phyloP scores from a whole-genome alignment of 805 yeast species.

The Millerago galiae region DNA sequence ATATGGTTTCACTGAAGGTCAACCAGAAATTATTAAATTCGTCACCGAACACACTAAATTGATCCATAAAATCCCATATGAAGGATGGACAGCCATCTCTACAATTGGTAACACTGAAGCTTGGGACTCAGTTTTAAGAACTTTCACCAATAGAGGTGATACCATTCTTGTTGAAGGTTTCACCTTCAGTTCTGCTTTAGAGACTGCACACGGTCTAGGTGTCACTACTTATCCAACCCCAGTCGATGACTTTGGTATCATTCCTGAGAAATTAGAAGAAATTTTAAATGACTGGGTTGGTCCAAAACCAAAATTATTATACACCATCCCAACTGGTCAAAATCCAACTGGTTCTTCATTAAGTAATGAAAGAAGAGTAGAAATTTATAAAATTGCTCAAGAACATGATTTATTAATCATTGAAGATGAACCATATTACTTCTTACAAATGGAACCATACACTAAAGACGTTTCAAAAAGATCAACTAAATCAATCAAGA shows the following conservation, averaged over 20 bases:
- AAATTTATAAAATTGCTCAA: conserved; percentile 70
- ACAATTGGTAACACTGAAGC: conserved; percentile 87
- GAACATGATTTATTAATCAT: conserved; percentile 81
- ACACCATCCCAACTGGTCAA: conserved; percentile 94
- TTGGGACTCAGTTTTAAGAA: conserved; percentile 78
- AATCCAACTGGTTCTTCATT: conserved; percentile 95
- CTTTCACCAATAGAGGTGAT: conserved; percentile 75
- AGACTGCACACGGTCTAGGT: conserved; percentile 72
- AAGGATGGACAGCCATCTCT: conserved; percentile 67
- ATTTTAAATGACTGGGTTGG: conserved; percentile 65
- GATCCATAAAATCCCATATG: conserved; percentile 40
- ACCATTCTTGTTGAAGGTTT: conserved; percentile 76
- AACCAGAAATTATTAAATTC: conserved; percentile 59
- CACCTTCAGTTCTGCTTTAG: conserved; percentile 79
- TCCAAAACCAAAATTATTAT: conserved; percentile 76
- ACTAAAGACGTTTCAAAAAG: conserved; percentile 35
- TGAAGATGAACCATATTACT: conserved; percentile 98
- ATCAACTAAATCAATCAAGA: conserved; percentile 10
- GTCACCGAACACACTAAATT: conserved; percentile 67
- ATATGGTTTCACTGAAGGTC: conserved; percentile 85
- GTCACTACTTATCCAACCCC: conserved; percentile 62
- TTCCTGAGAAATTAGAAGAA: conserved; percentile 61
- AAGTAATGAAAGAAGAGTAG: conserved; percentile 66
- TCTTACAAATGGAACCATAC: conserved; percentile 87
- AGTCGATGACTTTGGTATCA: conserved; percentile 73